phyloP scores from a whole-genome alignment of 1,284 basidiomycete species.

The Cystobasidium slooffiae region DNA sequence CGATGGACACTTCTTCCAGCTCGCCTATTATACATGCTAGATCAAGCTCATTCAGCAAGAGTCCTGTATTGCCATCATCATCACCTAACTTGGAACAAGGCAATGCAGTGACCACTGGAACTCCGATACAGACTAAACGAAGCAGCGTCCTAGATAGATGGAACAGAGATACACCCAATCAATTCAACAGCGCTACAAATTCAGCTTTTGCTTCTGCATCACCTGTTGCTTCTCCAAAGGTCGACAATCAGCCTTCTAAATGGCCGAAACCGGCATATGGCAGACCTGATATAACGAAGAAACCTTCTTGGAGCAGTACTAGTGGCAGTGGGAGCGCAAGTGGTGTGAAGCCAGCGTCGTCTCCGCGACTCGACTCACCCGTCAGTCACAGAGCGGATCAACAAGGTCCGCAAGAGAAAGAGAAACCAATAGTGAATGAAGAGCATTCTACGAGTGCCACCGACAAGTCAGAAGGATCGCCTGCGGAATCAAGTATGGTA shows the following conservation, averaged over 20 bases:
- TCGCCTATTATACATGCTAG: background rate
- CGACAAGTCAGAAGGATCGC: background rate
- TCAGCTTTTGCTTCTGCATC: constrained; percentile 18
- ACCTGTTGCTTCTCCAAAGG: constrained; percentile 9
- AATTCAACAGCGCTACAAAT: background rate
- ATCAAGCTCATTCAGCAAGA: background rate
- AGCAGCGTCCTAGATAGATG: constrained; percentile 39
- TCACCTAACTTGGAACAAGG: background rate
- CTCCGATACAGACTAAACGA: constrained; percentile 15
- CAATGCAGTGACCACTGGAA: background rate
- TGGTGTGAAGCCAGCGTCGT: too few species aligned
- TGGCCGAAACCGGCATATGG: constrained; percentile 29
- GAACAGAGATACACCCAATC: constrained; percentile 22
- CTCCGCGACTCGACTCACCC: too few species aligned
- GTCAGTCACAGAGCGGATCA: too few species aligned
- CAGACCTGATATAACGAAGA: background rate
- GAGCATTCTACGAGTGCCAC: background rate
- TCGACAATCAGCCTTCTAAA: background rate
- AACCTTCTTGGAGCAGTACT: background rate
- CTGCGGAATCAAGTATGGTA: background rate
- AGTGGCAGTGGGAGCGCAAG: too few species aligned
- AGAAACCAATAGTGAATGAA: too few species aligned
- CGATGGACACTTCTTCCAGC: too few species aligned
- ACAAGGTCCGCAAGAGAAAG: too few species aligned
- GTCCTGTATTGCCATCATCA: background rate